Percentiles rank a stretch among this genome's conserved stretches.
These are phyloP conservation scores for Sclerotinia nivalis DNA, from an alignment of 2,329 filamentous ascomycete genomes.

Conservation along the genomic window DNA sequence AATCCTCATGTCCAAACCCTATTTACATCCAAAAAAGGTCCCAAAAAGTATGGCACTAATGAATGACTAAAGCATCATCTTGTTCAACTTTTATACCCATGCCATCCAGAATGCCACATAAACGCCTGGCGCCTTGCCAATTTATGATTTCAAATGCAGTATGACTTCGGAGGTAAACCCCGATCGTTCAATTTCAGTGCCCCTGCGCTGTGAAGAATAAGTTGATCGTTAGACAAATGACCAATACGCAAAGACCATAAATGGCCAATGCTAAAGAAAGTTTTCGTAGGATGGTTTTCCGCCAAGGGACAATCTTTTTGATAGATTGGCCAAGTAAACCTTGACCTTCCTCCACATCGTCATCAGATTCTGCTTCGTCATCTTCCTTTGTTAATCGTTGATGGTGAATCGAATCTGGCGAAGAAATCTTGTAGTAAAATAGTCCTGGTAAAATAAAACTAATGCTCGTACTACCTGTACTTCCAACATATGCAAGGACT, in stretches of 20 bases:
- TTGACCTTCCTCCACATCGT: conserved; percentile 50
- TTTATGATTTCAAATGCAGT: conserved; percentile 8
- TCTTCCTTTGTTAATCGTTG: conserved; percentile 88
- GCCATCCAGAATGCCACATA: not conserved
- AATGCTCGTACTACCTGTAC: conserved; percentile 91
- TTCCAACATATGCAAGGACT: conserved; percentile 92
- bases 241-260: conserved; percentile 87
- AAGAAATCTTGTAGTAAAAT: conserved; percentile 98
- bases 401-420: conserved; percentile 82
- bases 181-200: conserved; percentile 48
- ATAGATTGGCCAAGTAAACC: conserved; percentile 23
- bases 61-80: not conserved
- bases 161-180: not conserved
- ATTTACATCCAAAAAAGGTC: not conserved
- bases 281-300: conserved; percentile 65
- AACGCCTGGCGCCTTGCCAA: conserved; percentile 17
- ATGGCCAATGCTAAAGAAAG: conserved; percentile 73
- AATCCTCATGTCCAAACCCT: not conserved
- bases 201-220: conserved; percentile 63
- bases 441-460: conserved; percentile 94
- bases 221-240: conserved; percentile 83
- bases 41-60: not conserved
- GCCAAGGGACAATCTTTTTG: conserved; percentile 40
- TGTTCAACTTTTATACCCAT: conserved; percentile 10
- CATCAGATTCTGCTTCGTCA: conserved; percentile 69